Base-by-base conservation (phyloP, 352 stramenopile genomes). In the Phytophthora parvispora region DNA sequence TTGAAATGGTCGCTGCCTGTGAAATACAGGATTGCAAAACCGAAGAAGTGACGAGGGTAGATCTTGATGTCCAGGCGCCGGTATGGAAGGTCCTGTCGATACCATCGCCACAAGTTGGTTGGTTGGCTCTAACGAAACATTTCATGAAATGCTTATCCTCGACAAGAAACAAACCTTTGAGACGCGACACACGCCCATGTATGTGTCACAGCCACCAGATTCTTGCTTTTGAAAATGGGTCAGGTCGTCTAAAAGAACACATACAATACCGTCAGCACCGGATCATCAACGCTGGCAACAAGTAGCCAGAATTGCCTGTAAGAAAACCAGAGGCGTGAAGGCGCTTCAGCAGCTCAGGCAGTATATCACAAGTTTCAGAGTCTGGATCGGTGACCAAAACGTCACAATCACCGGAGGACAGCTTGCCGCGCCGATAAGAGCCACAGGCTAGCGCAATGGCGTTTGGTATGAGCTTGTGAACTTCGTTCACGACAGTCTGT, bases 1-100 rank as follows among this genome's bases (percentile, higher is more conserved):
- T 98, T 98, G 60, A 98, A 98, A 45, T 97, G 90, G 62, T 97
- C 91, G 62, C 88, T 97, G 25, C 92, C 91, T 0, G 93, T 98
- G 67, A 98, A 98, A 64, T 98, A 97, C 31, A 98, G 64, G 27
- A 97, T 73, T 24, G 91, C 91, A 64, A 95, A 96, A 4, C 88
- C 83, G 54, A 94, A 96, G 31, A 78, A 90, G 1, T 82, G 74
- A 2, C 87, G 85, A 36, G 89, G 89, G 56, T 97, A 97, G 38
- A 97, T 80, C 65, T 96, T 97, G 69, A 97, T 90, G 36, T 97
- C 89, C 10, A 97, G 50, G 1, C 91, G 86, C 4, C 91, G 89
- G 69, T 87, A 77, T 2, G 73, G 81, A 15, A 86, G 69, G 51
- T 80, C 74, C 74, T 81, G 36, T 49, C 45, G 22, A 51, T 6